Evolutionary conservation across 169 alveolate species (phyloP), one percentile per base, ranked within the genome.

Genomic region (Plasmodium yoelii): DNA sequence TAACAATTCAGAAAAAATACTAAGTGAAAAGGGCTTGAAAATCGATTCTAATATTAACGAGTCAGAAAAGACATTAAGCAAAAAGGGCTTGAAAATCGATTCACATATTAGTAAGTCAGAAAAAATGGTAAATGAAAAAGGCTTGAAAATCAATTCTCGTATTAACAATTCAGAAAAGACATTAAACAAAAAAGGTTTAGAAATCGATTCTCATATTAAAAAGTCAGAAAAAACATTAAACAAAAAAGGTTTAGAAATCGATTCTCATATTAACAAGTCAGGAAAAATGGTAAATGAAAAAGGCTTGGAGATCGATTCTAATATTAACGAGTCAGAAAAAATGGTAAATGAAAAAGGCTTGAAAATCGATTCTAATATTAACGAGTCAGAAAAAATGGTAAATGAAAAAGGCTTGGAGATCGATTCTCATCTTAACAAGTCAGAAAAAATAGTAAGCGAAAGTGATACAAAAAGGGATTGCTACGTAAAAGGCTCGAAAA

Each of bases 251-350:
- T 24, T 13, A 0, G 13, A 28, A 39, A 39, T 7, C 2, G 53
- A 15, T 15, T 34, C 72, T 24, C 3, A 63, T 10, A 63, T 63
- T 39, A 34, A 34, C 64, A 68, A 26, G n/a, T 15, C 77, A 69
- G 64, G 34, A 57, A 57, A 19, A 42, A 44, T 3, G 15, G 0
- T 1, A 2, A 13, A 5, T 0, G 44, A 57, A 57, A 57, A 18
- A 18, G 47, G 13, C 47, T 44, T 42, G 4, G 0, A 57, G 3
- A 57, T 8, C 4, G n/a, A 15, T 24, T 57, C 44, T 19, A 5
- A 57, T 57, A 5, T 57, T 57, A 57, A 57, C 67, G 5, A 22
- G 2, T 15, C 67, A 57, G 28, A 24, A 57, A 8, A 57, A 57
- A 0, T 0, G 2, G 0, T 19, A 19, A 57, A 8, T 0, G 44